A percentile compares a stretch with the other conserved stretches of the same genome.
Conservation (phyloP, 306 rosid species). For the Dalbergia cultrata region DNA sequence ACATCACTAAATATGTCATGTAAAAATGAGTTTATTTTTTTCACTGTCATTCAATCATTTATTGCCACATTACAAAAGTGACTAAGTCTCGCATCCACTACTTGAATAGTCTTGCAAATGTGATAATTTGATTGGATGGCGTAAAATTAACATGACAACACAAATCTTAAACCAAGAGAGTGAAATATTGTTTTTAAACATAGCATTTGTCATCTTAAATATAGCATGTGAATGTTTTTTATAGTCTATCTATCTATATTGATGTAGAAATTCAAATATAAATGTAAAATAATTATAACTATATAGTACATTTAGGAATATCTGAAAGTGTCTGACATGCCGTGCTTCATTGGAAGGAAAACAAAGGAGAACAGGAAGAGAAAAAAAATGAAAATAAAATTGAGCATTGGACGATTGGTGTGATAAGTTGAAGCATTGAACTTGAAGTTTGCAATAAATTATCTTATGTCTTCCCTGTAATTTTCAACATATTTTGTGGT, state of each 20-base stretch:
- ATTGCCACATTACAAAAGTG: too few species aligned
- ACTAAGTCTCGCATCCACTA: too few species aligned
- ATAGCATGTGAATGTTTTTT: neutral
- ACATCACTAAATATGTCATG: neutral
- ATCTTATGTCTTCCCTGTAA: neutral
- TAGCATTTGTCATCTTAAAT: neutral
- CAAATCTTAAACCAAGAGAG: neutral
- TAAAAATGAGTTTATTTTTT: neutral
- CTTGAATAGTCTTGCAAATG: too few species aligned
- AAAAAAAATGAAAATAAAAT: neutral
- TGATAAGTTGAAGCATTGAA: neutral
- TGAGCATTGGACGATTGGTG: neutral
- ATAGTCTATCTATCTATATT: neutral
- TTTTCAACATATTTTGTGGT: neutral
- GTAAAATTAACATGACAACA: neutral
- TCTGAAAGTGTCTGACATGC: neutral
- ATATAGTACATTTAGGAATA: neutral
- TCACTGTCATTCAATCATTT: too few species aligned
- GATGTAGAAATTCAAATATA: neutral
- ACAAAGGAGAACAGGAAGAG: neutral
- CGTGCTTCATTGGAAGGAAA: neutral
- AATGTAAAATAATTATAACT: neutral
- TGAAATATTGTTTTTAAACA: neutral
- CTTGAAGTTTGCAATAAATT: neutral
- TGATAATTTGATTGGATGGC: too few species aligned